A percentile compares a stretch with the other conserved stretches of the same genome.
phyloP scores from a whole-genome alignment of 192 early-diverging fungal genomes.

The Umbelopsis sp. region DNA sequence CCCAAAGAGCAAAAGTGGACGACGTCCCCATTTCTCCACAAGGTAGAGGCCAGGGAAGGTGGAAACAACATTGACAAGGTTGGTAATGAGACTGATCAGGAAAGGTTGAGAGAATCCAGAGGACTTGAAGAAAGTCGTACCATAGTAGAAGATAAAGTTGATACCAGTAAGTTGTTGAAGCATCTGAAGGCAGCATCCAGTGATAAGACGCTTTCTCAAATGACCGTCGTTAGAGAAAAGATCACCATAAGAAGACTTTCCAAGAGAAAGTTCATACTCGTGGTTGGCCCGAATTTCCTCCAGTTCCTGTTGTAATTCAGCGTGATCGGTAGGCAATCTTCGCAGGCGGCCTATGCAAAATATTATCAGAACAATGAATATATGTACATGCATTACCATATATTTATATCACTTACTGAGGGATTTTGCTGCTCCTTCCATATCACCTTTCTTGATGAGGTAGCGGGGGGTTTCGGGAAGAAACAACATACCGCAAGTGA shows the following conservation, averaged over 20 bases:
- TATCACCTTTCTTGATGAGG: slow-evolving; percentile 63
- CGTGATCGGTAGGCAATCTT: slow-evolving; percentile 6
- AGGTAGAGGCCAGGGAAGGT: slow-evolving; percentile 75
- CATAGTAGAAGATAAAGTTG: slow-evolving; percentile 22
- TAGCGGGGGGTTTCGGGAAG: slow-evolving; percentile 88
- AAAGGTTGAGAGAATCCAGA: slow-evolving; percentile 20
- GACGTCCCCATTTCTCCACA: slow-evolving; percentile 74
- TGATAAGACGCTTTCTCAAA: slow-evolving; percentile 1
- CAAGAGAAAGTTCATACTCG: slow-evolving; percentile 19
- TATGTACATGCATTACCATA: background rate
- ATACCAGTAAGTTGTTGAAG: slow-evolving; percentile 22
- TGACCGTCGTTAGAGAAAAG: slow-evolving; percentile 9
- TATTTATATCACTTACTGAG: slow-evolving; percentile 28
- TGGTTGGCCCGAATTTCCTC: slow-evolving; percentile 12
- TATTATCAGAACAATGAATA: background rate
- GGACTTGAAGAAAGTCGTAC: slow-evolving; percentile 5
- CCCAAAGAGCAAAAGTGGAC: slow-evolving; percentile 69
- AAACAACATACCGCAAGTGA: slow-evolving; percentile 66
- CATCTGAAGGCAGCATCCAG: slow-evolving; percentile 14
- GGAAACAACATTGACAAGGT: slow-evolving; percentile 69
- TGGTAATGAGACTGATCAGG: slow-evolving; percentile 11
- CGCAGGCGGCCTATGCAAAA: slow-evolving; percentile 6
- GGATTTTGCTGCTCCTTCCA: slow-evolving; percentile 62
- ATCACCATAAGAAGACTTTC: background rate
- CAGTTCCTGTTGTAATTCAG: background rate